Evolutionary conservation across 2,329 filamentous ascomycete species (phyloP).

Genomic region (Sporothrix sp.): DNA sequence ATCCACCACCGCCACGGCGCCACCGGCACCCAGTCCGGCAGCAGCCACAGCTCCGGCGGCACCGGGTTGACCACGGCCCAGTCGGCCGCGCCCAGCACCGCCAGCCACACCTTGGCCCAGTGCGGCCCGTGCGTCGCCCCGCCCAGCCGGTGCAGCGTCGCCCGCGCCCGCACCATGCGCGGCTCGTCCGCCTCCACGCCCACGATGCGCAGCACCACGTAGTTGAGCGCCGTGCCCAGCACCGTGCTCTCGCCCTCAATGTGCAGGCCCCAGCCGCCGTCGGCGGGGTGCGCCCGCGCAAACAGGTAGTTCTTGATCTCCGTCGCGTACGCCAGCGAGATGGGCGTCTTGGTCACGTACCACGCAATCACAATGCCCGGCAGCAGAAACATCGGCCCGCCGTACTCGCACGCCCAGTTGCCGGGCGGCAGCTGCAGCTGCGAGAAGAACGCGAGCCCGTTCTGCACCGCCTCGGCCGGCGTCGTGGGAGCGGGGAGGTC

Average conservation of each 20-base stretch:
- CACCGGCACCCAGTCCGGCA: conserved; percentile 84
- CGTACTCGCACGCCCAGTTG: conserved; percentile 96
- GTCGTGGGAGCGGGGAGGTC: conserved; percentile 59
- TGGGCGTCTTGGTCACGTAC: conserved; percentile 81
- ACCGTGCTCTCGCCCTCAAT: conserved; percentile 89
- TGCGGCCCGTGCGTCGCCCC: conserved; percentile 78
- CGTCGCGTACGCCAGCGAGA: conserved; percentile 67
- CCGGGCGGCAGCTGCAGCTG: conserved; percentile 80
- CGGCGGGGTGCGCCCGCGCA: conserved; percentile 70
- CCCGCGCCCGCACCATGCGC: conserved; percentile 75
- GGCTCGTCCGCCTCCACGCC: conserved; percentile 78
- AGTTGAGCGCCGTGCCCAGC: conserved; percentile 86
- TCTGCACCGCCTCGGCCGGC: conserved; percentile 67
- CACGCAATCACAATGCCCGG: conserved; percentile 77
- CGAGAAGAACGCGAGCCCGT: conserved; percentile 82
- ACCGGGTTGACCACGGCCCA: conserved; percentile 95
- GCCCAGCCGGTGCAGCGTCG: conserved; percentile 72
- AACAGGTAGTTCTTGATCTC: conserved; percentile 92
- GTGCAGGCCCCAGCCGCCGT: conserved; percentile 96
- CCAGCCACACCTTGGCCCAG: conserved; percentile 96
- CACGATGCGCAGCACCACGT: conserved; percentile 67
- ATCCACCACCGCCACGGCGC: conserved; percentile 97
- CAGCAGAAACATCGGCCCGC: conserved; percentile 91
- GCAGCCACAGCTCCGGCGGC: conserved; percentile 84
- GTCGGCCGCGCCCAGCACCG: conserved; percentile 66